These are phyloP conservation scores for Ganoderma lingzhi DNA, from an alignment of 1,284 basidiomycete genomes.

Conservation along the genomic window DNA sequence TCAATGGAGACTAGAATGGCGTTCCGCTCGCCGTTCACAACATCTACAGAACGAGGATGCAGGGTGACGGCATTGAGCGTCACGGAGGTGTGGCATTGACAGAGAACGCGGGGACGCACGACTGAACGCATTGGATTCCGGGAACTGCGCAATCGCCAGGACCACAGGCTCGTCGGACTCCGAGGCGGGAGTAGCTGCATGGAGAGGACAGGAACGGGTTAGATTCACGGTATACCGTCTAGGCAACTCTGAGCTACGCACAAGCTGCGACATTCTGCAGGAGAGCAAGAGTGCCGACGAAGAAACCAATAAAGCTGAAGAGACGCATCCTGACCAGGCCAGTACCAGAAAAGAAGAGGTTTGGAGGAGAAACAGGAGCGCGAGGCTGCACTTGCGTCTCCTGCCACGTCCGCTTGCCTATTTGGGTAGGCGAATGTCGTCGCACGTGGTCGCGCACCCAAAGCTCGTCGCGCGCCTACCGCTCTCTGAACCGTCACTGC, in stretches of 20 bases:
- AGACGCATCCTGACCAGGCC: slow-evolving; percentile 40
- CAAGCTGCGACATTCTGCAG: slow-evolving; percentile 35
- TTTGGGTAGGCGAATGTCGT: slow-evolving; percentile 10
- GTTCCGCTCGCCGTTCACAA: slow-evolving; percentile 90
- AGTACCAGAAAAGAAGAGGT: slow-evolving; percentile 28
- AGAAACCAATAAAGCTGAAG: slow-evolving; percentile 38
- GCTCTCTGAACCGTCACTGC: not conserved
- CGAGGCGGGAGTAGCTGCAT: slow-evolving; percentile 34
- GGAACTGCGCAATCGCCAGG: slow-evolving; percentile 71
- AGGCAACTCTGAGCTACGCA: slow-evolving; percentile 24
- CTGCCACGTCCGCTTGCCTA: slow-evolving; percentile 33
- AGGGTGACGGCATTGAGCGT: no score
- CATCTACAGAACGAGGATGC: slow-evolving; percentile 54
- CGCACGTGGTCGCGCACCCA: slow-evolving; percentile 28
- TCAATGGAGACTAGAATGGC: slow-evolving; percentile 71
- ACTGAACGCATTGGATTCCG: slow-evolving; percentile 82
- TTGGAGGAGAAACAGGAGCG: slow-evolving; percentile 23
- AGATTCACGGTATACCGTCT: slow-evolving; percentile 1
- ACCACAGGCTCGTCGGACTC: slow-evolving; percentile 57
- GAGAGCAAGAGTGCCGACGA: slow-evolving; percentile 37
- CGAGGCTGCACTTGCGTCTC: slow-evolving; percentile 15
- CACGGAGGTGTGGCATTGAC: not conserved
- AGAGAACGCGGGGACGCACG: slow-evolving; percentile 61
- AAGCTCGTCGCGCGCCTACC: not conserved
- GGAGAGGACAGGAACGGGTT: no score